Evolutionary conservation across 225 moss, liverwort and hornwort species (phyloP), one percentile per base, ranked within the genome.

Genomic region (Lunularia cruciata): DNA sequence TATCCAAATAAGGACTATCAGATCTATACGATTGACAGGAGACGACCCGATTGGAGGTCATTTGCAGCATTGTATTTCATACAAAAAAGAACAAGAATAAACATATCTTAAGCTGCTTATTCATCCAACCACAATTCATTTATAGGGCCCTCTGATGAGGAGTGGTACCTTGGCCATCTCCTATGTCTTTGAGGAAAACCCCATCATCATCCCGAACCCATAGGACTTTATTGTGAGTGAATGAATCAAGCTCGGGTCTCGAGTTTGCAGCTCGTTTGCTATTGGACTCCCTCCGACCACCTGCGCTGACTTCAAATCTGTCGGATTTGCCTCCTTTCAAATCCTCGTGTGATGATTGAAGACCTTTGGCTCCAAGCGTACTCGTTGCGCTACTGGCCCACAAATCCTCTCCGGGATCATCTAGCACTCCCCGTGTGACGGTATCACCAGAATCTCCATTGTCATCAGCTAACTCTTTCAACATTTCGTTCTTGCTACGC

Each of bases 141-240:
- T n/a, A n/a, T n/a, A n/a, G n/a, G n/a, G n/a, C n/a, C n/a, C n/a
- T n/a, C n/a, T n/a, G n/a, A n/a, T n/a, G n/a, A n/a, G n/a, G n/a
- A n/a, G n/a, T 45, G 19, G 2, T 57, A 77, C 77, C 77, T 72
- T 67, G 39, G 36, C 19, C 60, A n/a, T 42, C 18, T 5, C 23
- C 13, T 23, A 61, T 13, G 13, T 72, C 67, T 67, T 65, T 66
- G 36, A 72, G 60, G 67, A 77, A 77, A 53, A 77, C 67, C 15
- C 77, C 77, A 38, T 77, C 77, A 0, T 32, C 42, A 54, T 77
- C 77, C 31, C 77, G 77, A 34, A 72, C 67, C 69, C 67, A 77
- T 59, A 67, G 54, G 13, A 33, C 18, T 33, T 69, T 33, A 45
- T 70, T 52, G 48, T 72, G 71, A 13, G 52, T 19, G 51, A 72